A percentile compares a stretch with the other conserved stretches of the same genome.
phyloP scores from a whole-genome alignment of 2,329 filamentous ascomycete genomes.

The Pseudogymnoascus sp. region DNA sequence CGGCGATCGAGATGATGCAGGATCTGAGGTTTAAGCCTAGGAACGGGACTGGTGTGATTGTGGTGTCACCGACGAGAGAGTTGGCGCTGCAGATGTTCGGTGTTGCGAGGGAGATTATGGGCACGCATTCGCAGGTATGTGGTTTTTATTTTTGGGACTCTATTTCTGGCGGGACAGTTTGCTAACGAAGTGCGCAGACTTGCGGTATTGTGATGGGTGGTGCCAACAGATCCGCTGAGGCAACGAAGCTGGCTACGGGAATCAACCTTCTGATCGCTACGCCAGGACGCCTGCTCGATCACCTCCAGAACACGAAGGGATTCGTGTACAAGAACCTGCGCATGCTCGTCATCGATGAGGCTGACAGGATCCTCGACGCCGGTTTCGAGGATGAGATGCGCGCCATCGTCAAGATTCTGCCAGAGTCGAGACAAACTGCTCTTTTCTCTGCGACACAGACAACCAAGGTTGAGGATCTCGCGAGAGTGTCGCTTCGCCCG shows the following conservation, averaged over 20 bases:
- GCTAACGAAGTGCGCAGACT: slow-evolving; percentile 39
- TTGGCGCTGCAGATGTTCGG: slow-evolving; percentile 93
- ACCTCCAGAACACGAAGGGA: slow-evolving; percentile 82
- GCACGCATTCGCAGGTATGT: slow-evolving; percentile 65
- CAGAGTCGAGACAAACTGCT: slow-evolving; percentile 85
- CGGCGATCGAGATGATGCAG: slow-evolving; percentile 86
- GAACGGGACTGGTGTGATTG: slow-evolving; percentile 85
- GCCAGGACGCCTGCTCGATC: slow-evolving; percentile 84
- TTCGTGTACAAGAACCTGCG: slow-evolving; percentile 91
- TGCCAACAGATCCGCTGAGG: slow-evolving; percentile 82
- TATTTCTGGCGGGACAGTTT: not conserved
- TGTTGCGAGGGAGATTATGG: slow-evolving; percentile 87
- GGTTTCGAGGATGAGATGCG: slow-evolving; percentile 99
- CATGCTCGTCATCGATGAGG: slow-evolving; percentile 90
- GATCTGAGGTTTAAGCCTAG: slow-evolving; percentile 88
- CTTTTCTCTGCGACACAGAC: slow-evolving; percentile 99
- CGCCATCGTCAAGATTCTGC: slow-evolving; percentile 89
- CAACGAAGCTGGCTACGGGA: slow-evolving; percentile 87
- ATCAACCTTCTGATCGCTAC: slow-evolving; percentile 93
- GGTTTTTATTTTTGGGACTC: not conserved
- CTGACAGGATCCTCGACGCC: slow-evolving; percentile 91
- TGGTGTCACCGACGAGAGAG: slow-evolving; percentile 89
- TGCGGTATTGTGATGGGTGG: slow-evolving; percentile 95
- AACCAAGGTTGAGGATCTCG: slow-evolving; percentile 95
- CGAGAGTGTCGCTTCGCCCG: slow-evolving; percentile 81